Percentiles rank a stretch among this genome's conserved stretches.
These are phyloP conservation scores for Pyrenophora graminea DNA, from an alignment of 2,329 filamentous ascomycete species.

Conservation along the genomic window DNA sequence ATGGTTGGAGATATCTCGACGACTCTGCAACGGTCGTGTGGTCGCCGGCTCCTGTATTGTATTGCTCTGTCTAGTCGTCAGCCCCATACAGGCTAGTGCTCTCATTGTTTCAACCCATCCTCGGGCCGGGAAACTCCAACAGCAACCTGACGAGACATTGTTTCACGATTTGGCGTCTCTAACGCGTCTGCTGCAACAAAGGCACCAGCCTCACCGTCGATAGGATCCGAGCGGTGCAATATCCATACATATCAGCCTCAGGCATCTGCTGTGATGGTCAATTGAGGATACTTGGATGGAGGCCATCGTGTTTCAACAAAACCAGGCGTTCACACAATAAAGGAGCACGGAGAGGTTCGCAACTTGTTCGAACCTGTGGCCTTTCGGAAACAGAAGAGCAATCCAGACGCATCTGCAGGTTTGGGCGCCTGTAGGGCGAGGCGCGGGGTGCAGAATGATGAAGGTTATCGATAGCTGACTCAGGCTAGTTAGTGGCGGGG, in stretches of 20 bases:
- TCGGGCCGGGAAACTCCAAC: background rate
- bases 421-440: background rate
- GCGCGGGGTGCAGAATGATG: background rate
- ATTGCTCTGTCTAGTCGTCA: background rate
- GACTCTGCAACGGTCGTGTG: no score
- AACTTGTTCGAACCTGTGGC: background rate
- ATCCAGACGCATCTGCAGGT: background rate
- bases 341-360: background rate
- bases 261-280: background rate
- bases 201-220: background rate
- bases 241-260: background rate
- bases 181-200: background rate
- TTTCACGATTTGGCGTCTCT: conserved; percentile 1
- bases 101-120: conserved; percentile 16
- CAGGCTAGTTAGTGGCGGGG: conserved; percentile 20
- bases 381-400: no score
- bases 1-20: background rate
- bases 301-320: no score
- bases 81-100: background rate
- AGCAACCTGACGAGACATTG: background rate
- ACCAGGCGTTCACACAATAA: no score
- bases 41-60: background rate
- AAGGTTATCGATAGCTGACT: conserved; percentile 31
- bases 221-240: background rate
- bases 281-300: no score